Percentiles rank a stretch among this genome's conserved stretches.
phyloP scores from a whole-genome alignment of 495 filamentous ascomycete species.

The Aspergillus panamensis region DNA sequence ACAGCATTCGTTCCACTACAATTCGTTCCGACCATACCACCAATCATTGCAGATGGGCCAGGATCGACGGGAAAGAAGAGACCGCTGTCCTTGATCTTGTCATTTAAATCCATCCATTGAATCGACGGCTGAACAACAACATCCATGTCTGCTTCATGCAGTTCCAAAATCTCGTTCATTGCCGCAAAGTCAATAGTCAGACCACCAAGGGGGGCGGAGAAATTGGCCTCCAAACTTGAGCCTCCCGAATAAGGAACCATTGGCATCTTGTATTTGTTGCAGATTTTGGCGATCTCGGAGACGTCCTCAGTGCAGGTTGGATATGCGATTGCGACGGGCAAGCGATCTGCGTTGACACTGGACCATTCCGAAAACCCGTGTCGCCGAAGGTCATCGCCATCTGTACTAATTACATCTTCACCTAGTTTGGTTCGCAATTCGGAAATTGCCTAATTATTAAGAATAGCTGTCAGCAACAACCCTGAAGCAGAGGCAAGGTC shows the following conservation, averaged over 20 bases:
- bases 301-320: slow-evolving; percentile 78
- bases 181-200: slow-evolving; percentile 83
- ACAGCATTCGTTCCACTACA: slow-evolving; percentile 94
- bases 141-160: slow-evolving; percentile 88
- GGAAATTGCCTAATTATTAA: slow-evolving; percentile 50
- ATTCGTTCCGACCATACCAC: slow-evolving; percentile 93
- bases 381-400: slow-evolving; percentile 72
- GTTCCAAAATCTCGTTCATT: slow-evolving; percentile 77
- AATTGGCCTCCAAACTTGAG: slow-evolving; percentile 83
- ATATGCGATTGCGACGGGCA: slow-evolving; percentile 79
- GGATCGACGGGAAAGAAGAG: slow-evolving; percentile 91
- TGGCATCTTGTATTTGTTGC: slow-evolving; percentile 77
- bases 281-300: slow-evolving; percentile 72
- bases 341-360: slow-evolving; percentile 68
- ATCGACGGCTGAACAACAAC: slow-evolving; percentile 87
- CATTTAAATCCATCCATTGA: slow-evolving; percentile 87
- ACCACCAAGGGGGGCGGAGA: slow-evolving; percentile 79
- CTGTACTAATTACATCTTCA: slow-evolving; percentile 74
- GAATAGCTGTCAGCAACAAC: not conserved
- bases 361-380: slow-evolving; percentile 94
- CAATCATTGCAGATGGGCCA: slow-evolving; percentile 71
- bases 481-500: not conserved
- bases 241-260: slow-evolving; percentile 85
- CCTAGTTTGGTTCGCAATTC: slow-evolving; percentile 57
- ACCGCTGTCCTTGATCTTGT: slow-evolving; percentile 66